phyloP scores from a whole-genome alignment of 2,329 filamentous ascomycete species.

The Epichloe aotearoae region DNA sequence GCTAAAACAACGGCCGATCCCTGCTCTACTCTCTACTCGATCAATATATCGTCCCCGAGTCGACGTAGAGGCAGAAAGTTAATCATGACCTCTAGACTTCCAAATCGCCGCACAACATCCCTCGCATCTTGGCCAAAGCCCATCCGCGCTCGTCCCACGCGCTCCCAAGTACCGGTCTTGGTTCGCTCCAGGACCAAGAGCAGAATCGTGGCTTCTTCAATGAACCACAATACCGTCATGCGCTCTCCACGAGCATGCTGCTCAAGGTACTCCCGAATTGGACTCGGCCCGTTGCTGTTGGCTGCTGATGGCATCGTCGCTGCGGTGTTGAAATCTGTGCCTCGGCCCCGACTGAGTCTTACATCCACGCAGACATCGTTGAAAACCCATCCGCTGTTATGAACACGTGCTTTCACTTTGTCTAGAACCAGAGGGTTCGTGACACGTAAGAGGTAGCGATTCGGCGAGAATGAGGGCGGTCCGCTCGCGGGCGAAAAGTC shows the following conservation, averaged over 20 bases:
- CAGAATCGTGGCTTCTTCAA: constrained; percentile 21
- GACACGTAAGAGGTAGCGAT: constrained; percentile 18
- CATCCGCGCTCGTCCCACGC: constrained; percentile 23
- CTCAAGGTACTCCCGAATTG: constrained; percentile 21
- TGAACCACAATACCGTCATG: constrained; percentile 24
- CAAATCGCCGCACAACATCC: constrained; percentile 18
- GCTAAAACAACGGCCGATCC: no score
- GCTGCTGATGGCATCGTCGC: neutral
- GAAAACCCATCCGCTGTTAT: constrained; percentile 20
- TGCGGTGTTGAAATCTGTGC: constrained; percentile 1
- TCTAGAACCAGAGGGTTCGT: constrained; percentile 21
- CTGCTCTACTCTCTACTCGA: constrained; percentile 12
- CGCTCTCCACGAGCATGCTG: constrained; percentile 21
- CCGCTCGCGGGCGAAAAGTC: constrained; percentile 15
- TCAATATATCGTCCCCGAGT: constrained; percentile 19
- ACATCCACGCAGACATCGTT: constrained; percentile 23
- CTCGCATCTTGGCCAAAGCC: constrained; percentile 19
- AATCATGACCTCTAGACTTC: constrained; percentile 18
- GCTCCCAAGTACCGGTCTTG: constrained; percentile 15
- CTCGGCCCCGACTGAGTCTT: constrained; percentile 16
- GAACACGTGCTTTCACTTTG: constrained; percentile 20
- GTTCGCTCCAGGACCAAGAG: constrained; percentile 20
- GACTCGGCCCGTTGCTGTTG: constrained; percentile 3
- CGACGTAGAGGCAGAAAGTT: constrained; percentile 19
- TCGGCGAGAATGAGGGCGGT: constrained; percentile 13